Percentiles rank a stretch among this genome's conserved stretches.
These are phyloP conservation scores for Fusarium sp. DNA, from an alignment of 2,329 filamentous ascomycete species.

Conservation along the genomic window DNA sequence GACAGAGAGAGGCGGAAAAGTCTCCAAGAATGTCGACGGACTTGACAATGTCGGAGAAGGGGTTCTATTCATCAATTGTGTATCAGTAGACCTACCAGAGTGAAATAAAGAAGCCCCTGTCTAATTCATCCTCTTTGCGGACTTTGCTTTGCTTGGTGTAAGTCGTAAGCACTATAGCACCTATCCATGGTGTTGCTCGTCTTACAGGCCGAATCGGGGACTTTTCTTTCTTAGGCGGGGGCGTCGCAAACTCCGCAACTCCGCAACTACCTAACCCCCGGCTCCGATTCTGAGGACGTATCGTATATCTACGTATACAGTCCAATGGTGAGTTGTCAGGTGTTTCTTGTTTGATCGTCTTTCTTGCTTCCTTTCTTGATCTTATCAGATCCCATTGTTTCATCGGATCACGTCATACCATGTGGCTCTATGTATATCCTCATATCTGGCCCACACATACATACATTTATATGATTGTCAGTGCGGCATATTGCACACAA, in stretches of 20 bases:
- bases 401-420: slow-evolving; percentile 1
- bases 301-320: background rate
- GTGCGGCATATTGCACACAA: background rate
- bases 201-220: slow-evolving; percentile 35
- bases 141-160: slow-evolving; percentile 22
- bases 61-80: background rate
- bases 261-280: slow-evolving; percentile 51
- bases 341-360: background rate
- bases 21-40: slow-evolving; percentile 20
- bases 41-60: slow-evolving; percentile 33
- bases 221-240: slow-evolving; percentile 9
- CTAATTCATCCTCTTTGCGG: slow-evolving; percentile 15
- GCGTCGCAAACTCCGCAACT: slow-evolving; percentile 49
- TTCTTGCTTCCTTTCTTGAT: slow-evolving; percentile 4
- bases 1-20: slow-evolving; percentile 7
- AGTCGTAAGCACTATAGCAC: slow-evolving; percentile 22
- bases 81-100: background rate
- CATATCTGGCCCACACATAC: background rate
- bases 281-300: slow-evolving; percentile 34
- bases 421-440: background rate
- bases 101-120: slow-evolving; percentile 8
- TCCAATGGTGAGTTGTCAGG: slow-evolving; percentile 5
- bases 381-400: slow-evolving; percentile 23
- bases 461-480: background rate
- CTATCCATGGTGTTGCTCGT: slow-evolving; percentile 16